Percentiles rank a stretch among this genome's conserved stretches.
phyloP scores from a whole-genome alignment of 129 eudicot genomes.

The Saposhnikovia divaricata region DNA sequence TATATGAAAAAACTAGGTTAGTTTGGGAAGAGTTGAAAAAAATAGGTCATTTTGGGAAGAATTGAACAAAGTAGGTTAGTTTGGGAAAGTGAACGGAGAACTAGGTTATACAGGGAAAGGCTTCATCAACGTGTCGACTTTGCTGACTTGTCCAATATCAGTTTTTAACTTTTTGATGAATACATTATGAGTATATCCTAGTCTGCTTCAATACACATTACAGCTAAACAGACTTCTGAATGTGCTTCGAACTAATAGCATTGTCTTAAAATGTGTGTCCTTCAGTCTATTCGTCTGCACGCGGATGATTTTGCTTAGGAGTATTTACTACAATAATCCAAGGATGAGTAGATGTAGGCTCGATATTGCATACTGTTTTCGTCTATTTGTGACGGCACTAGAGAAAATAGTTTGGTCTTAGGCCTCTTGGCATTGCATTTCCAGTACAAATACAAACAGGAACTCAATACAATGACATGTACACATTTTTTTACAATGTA shows the following conservation, averaged over 20 bases:
- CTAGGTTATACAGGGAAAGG: too few species aligned
- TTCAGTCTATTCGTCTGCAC: neutral
- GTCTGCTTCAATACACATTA: neutral
- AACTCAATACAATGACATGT: neutral
- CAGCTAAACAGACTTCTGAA: neutral
- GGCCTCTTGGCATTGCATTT: constrained; percentile 4
- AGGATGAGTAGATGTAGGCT: too few species aligned
- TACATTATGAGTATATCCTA: neutral
- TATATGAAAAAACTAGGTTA: too few species aligned
- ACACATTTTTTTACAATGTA: constrained; percentile 5
- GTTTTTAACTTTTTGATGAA: neutral
- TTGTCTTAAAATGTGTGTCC: neutral
- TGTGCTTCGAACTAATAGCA: neutral
- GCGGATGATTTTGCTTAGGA: too few species aligned
- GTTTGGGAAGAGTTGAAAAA: too few species aligned
- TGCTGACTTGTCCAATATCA: neutral
- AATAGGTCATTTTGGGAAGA: too few species aligned
- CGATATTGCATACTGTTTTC: too few species aligned
- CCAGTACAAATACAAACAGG: constrained; percentile 1
- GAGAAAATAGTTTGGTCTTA: neutral
- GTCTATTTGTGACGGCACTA: neutral
- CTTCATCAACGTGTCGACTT: neutral
- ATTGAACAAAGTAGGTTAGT: too few species aligned
- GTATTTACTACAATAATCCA: too few species aligned
- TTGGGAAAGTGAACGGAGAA: too few species aligned